Percentiles rank a stretch among this genome's conserved stretches.
These are phyloP conservation scores for Penicillium psychrofluorescens DNA, from an alignment of 495 filamentous ascomycete genomes.

Conservation along the genomic window DNA sequence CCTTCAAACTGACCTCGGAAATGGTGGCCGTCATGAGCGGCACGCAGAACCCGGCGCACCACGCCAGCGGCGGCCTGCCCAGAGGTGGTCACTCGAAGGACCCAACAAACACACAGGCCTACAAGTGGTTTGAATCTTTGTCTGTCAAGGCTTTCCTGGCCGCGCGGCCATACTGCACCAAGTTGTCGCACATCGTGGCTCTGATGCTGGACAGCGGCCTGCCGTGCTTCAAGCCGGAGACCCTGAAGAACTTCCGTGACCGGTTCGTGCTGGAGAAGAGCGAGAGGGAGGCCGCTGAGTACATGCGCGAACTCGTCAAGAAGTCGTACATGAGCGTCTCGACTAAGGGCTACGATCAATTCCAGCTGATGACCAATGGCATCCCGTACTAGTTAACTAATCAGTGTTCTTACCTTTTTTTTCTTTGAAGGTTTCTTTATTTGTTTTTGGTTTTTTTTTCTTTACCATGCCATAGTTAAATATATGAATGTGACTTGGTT, in stretches of 20 bases:
- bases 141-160: constrained; percentile 94
- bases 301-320: constrained; percentile 79
- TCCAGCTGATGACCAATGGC: constrained; percentile 93
- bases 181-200: constrained; percentile 80
- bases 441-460: too few species aligned
- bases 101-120: constrained; percentile 70
- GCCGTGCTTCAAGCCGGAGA: constrained; percentile 97
- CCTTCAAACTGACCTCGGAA: constrained; percentile 94
- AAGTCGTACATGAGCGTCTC: constrained; percentile 83
- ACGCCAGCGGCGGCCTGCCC: constrained; percentile 20
- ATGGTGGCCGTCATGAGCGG: constrained; percentile 99
- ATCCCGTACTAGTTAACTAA: constrained; percentile 84
- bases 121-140: constrained; percentile 93
- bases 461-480: too few species aligned
- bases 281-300: constrained; percentile 91
- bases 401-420: not conserved
- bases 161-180: constrained; percentile 75
- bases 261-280: constrained; percentile 89
- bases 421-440: too few species aligned
- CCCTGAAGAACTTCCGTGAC: constrained; percentile 84
- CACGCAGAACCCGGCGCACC: constrained; percentile 37
- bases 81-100: constrained; percentile 27
- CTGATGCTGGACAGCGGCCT: constrained; percentile 95
- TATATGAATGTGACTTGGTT: too few species aligned
- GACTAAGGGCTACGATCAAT: constrained; percentile 92